Evolutionary conservation across 345 rosid genomes (phyloP).

Genomic region (Eucalyptus pauciflora): DNA sequence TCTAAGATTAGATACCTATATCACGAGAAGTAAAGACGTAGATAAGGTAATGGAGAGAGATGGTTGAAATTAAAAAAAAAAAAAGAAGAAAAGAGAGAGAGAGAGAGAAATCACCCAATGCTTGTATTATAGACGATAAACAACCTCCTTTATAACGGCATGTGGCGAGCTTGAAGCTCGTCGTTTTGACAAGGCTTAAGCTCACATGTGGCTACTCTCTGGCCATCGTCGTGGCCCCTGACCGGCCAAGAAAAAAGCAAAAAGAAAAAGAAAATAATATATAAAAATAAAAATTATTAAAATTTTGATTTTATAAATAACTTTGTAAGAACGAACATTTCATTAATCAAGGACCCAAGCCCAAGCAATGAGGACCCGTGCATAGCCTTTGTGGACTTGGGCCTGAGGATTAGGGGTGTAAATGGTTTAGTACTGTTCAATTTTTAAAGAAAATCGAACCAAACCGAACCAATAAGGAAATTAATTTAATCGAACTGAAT

Average conservation of each 20-base stretch:
- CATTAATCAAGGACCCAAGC: no score
- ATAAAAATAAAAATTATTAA: no score
- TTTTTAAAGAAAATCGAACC: no score
- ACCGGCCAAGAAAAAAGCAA: accelerated
- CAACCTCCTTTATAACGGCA: neutral
- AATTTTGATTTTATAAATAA: accelerated
- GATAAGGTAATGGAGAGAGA: neutral
- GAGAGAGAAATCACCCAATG: no score
- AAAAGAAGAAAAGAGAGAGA: no score
- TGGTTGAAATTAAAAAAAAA: no score
- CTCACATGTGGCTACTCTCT: neutral
- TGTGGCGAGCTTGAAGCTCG: accelerated
- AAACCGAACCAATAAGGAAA: no score
- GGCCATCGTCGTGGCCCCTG: accelerated
- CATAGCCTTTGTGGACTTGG: accelerated
- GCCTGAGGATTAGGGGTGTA: no score
- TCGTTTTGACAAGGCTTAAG: accelerated
- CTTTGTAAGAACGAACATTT: accelerated
- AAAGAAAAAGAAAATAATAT: accelerated
- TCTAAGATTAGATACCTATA: neutral
- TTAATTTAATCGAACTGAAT: no score
- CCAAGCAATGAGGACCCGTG: accelerated
- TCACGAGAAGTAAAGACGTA: neutral
- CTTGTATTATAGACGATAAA: neutral
- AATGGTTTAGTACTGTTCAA: no score